Percentiles rank a stretch among this genome's conserved stretches.
Conservation (phyloP, 345 rosid species). For the Carallia brachiata region DNA sequence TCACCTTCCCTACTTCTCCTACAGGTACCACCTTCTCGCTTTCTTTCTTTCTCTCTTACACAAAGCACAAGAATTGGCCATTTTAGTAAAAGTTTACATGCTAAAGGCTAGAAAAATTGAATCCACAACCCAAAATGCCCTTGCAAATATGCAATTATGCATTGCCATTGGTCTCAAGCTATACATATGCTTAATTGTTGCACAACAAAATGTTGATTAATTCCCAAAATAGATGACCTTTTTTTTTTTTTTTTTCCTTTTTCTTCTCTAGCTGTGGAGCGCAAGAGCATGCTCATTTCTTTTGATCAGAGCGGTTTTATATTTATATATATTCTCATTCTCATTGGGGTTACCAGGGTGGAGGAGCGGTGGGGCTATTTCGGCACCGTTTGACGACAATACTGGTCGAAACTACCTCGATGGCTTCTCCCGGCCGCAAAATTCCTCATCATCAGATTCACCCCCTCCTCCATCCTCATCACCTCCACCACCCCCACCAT, state of each 20-base stretch:
- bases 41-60: background rate
- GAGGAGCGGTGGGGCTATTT: constrained; percentile 28
- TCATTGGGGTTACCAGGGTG: constrained; percentile 16
- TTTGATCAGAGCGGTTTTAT: background rate
- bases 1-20: constrained; percentile 20
- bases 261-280: background rate
- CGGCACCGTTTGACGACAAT: background rate
- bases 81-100: too few species aligned
- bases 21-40: constrained; percentile 22
- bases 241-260: background rate
- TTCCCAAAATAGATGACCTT: background rate
- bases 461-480: constrained; percentile 17
- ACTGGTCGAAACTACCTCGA: constrained; percentile 12
- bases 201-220: too few species aligned
- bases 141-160: too few species aligned
- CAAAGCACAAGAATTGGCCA: background rate
- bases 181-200: too few species aligned
- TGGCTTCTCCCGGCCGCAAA: constrained; percentile 22
- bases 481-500: constrained; percentile 22
- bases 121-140: too few species aligned
- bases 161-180: too few species aligned
- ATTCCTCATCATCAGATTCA: constrained; percentile 19
- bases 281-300: background rate
- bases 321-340: background rate
- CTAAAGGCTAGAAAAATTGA: too few species aligned